These are phyloP conservation scores for Phytophthora macrochlamydospora DNA, from an alignment of 352 stramenopile species.

Conservation along the genomic window DNA sequence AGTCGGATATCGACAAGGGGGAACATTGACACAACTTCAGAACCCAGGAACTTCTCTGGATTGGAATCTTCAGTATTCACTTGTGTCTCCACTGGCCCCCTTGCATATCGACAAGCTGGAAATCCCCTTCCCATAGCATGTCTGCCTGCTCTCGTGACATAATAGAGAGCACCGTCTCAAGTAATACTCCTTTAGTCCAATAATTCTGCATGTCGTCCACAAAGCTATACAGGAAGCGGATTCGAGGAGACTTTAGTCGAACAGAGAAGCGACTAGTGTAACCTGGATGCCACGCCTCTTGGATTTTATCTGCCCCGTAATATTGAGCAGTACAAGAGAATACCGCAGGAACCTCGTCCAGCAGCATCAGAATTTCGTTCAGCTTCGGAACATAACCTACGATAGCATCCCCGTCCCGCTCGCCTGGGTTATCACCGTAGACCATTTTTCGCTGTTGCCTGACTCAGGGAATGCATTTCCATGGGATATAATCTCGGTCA, in stretches of 20 bases:
- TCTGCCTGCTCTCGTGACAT: conserved; percentile 68
- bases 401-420: conserved; percentile 18
- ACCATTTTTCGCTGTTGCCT: conserved; percentile 23
- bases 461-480: conserved; percentile 30
- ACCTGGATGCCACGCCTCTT: conserved; percentile 82
- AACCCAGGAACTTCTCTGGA: conserved; percentile 42
- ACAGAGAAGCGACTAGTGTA: conserved; percentile 79
- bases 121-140: conserved; percentile 78
- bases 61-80: conserved; percentile 11
- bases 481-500: conserved; percentile 73
- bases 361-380: conserved; percentile 55
- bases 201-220: conserved; percentile 81
- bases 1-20: conserved; percentile 75
- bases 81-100: conserved; percentile 15
- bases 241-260: conserved; percentile 75
- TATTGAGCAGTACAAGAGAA: conserved; percentile 81
- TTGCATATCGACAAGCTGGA: conserved; percentile 52
- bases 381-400: conserved; percentile 64
- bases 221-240: conserved; percentile 86
- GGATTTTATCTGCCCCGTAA: conserved; percentile 77
- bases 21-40: conserved; percentile 85
- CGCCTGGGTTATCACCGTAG: conserved; percentile 10
- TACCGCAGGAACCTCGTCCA: conserved; percentile 67
- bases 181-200: conserved; percentile 66
- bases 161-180: conserved; percentile 63